Conservation (phyloP, 257 asterid species). For the Rauvolfia tetraphylla region DNA sequence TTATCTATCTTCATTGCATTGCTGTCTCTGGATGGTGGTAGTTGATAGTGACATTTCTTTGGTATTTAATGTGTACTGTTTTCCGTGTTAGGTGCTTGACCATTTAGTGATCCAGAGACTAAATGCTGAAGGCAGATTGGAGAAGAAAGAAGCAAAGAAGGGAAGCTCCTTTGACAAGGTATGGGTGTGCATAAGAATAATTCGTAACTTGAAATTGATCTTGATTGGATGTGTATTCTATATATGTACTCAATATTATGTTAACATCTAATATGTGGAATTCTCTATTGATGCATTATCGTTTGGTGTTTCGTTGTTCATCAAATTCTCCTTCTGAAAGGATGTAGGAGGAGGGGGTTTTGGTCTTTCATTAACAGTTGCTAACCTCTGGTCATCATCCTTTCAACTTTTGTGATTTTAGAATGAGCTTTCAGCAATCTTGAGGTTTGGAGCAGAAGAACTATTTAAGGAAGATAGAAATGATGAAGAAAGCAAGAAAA, state of each 20-base stretch:
- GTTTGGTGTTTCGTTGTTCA: too few species aligned
- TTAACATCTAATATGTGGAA: not conserved
- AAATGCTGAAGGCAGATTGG: slow-evolving; percentile 97
- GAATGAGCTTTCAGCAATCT: slow-evolving; percentile 98
- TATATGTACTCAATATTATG: not conserved
- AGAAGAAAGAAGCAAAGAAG: slow-evolving; percentile 93
- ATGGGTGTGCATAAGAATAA: slow-evolving; percentile 17
- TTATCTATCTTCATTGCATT: not conserved
- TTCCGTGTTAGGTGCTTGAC: slow-evolving; percentile 71
- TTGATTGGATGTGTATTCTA: not conserved
- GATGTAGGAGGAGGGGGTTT: not conserved
- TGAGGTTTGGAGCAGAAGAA: slow-evolving; percentile 99
- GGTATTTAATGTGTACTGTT: not conserved
- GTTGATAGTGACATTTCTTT: not conserved
- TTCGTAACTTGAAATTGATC: not conserved
- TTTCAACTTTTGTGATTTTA: slow-evolving; percentile 26
- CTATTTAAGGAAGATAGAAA: slow-evolving; percentile 86
- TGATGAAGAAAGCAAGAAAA: slow-evolving; percentile 93
- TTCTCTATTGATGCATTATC: not conserved
- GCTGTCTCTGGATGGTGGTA: not conserved
- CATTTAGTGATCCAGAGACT: slow-evolving; percentile 95
- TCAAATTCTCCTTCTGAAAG: not conserved
- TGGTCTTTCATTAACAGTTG: not conserved
- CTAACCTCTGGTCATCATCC: slow-evolving; percentile 1
- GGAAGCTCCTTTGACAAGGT: slow-evolving; percentile 88